These are phyloP conservation scores for Cryptococcus sp. DNA, from an alignment of 1,284 basidiomycete genomes.

Conservation along the genomic window DNA sequence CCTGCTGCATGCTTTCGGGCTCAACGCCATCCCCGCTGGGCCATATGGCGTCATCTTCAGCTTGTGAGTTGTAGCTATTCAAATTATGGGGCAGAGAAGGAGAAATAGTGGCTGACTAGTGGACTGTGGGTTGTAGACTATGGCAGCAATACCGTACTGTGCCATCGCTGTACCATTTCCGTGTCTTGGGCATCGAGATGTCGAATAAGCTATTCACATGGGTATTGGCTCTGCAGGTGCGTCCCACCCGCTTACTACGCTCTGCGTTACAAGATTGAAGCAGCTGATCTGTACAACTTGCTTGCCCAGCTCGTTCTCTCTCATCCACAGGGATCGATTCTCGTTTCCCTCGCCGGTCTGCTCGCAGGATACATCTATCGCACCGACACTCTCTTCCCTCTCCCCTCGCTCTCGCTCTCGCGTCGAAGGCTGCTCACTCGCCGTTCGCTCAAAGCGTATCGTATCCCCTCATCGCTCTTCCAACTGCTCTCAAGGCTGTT, in stretches of 20 bases:
- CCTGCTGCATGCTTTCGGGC: slow-evolving; percentile 63
- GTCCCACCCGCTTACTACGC: not conserved
- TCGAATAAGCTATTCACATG: slow-evolving; percentile 74
- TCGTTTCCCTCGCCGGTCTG: slow-evolving; percentile 65
- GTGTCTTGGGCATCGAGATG: slow-evolving; percentile 70
- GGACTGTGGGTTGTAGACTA: slow-evolving; percentile 59
- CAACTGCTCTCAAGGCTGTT: slow-evolving; percentile 60
- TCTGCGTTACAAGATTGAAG: not conserved
- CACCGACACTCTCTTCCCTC: slow-evolving; percentile 64
- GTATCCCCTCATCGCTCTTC: slow-evolving; percentile 64
- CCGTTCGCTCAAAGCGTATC: slow-evolving; percentile 65
- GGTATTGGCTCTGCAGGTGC: slow-evolving; percentile 66
- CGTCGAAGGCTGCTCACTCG: slow-evolving; percentile 27
- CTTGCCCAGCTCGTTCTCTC: slow-evolving; percentile 64
- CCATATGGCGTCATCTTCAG: slow-evolving; percentile 64
- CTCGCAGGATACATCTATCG: slow-evolving; percentile 74
- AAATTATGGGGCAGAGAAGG: no score
- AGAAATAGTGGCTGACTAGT: not conserved
- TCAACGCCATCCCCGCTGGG: slow-evolving; percentile 74
- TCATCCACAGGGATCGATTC: slow-evolving; percentile 65
- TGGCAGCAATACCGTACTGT: slow-evolving; percentile 79
- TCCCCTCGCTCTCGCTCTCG: slow-evolving; percentile 38
- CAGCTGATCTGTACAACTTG: slow-evolving; percentile 11
- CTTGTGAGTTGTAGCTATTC: slow-evolving; percentile 32
- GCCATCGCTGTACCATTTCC: slow-evolving; percentile 72